Conservation (phyloP, 2,329 filamentous ascomycete genomes). For the Penicillium sp. region DNA sequence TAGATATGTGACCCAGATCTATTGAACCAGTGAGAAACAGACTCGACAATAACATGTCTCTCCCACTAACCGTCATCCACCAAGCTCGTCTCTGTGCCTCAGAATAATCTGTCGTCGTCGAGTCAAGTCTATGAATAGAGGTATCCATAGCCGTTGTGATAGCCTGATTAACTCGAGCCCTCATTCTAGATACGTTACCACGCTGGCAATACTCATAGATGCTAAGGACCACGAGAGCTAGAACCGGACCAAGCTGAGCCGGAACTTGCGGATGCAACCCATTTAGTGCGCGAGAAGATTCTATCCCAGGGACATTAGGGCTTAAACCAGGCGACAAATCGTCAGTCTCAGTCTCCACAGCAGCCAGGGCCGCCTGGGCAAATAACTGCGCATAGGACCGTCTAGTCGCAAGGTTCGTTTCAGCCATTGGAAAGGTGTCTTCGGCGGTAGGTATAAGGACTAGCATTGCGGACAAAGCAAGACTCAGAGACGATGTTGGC, state of each 20-base stretch:
- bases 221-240: slow-evolving; percentile 20
- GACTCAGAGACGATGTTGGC: slow-evolving; percentile 18
- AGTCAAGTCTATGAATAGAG: slow-evolving; percentile 16
- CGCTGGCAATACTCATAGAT: slow-evolving; percentile 25
- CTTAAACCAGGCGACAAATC: not conserved
- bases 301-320: not conserved
- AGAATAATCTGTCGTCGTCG: slow-evolving; percentile 3
- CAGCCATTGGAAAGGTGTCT: slow-evolving; percentile 6
- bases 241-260: slow-evolving; percentile 12
- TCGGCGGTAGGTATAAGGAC: slow-evolving; percentile 18
- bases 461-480: slow-evolving; percentile 22
- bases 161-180: slow-evolving; percentile 23
- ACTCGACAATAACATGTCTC: not conserved
- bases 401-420: slow-evolving; percentile 7
- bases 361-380: slow-evolving; percentile 19
- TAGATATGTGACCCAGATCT: slow-evolving; percentile 21
- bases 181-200: slow-evolving; percentile 22
- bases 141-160: slow-evolving; percentile 26
- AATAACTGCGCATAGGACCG: slow-evolving; percentile 22
- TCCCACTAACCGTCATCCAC: slow-evolving; percentile 24
- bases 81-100: slow-evolving; percentile 24
- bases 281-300: not conserved
- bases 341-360: slow-evolving; percentile 16
- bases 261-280: slow-evolving; percentile 16
- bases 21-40: not conserved